phyloP scores from a whole-genome alignment of 108 stramenopile species.

The Skeletonema tropicum region DNA sequence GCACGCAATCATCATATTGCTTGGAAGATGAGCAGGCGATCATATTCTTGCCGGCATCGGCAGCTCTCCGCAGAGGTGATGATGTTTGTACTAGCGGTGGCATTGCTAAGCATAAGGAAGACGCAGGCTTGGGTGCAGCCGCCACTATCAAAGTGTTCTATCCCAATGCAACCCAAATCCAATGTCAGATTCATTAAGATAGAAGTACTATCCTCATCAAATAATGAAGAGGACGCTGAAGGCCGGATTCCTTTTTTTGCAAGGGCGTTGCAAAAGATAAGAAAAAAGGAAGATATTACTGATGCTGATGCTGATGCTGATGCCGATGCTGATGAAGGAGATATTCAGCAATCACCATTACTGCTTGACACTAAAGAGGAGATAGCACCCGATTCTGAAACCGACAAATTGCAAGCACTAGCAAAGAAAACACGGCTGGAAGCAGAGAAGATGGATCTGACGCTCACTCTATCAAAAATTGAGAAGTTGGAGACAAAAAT shows the following conservation, averaged over 20 bases:
- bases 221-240: not conserved
- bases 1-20: too few species aligned
- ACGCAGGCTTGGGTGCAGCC: conserved; percentile 1
- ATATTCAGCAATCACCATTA: not conserved
- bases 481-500: conserved; percentile 32
- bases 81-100: not conserved
- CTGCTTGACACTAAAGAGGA: not conserved
- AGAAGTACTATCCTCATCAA: not conserved
- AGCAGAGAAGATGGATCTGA: conserved; percentile 37
- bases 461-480: conserved; percentile 38
- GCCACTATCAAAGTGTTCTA: not conserved
- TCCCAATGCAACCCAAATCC: not conserved
- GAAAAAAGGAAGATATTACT: not conserved
- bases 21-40: not conserved
- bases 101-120: not conserved
- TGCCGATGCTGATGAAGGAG: not conserved
- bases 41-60: not conserved
- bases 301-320: too few species aligned
- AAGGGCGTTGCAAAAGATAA: conserved; percentile 6
- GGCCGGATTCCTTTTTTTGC: conserved; percentile 8
- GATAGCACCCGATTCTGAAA: conserved; percentile 18
- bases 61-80: not conserved
- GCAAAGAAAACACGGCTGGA: conserved; percentile 36
- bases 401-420: conserved; percentile 21
- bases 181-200: not conserved